Conservation (phyloP, 306 rosid species). For the Rosa rugosa region DNA sequence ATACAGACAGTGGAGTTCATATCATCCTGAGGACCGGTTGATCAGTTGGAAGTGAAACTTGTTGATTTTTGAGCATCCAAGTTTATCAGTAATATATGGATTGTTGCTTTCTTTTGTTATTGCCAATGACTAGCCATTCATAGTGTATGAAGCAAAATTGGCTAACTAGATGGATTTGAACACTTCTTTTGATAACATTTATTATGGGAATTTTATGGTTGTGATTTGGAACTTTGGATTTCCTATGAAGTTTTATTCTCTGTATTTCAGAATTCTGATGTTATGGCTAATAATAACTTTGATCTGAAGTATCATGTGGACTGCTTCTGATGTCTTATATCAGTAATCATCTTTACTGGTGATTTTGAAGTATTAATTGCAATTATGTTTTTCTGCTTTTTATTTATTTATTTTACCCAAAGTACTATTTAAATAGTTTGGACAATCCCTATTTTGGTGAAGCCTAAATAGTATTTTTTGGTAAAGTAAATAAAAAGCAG, state of each 20-base stretch:
- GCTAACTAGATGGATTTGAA: conserved; percentile 32
- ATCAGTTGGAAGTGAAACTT: conserved; percentile 20
- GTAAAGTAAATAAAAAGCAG: too few species aligned
- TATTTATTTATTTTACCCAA: too few species aligned
- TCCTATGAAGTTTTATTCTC: neutral
- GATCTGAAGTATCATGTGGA: neutral
- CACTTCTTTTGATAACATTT: conserved; percentile 25
- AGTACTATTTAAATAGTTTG: too few species aligned
- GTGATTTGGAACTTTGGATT: conserved; percentile 26
- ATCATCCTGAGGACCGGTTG: conserved; percentile 77
- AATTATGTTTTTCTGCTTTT: too few species aligned
- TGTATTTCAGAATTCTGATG: neutral
- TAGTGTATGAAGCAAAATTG: conserved; percentile 25
- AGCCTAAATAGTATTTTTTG: too few species aligned
- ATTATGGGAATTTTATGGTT: conserved; percentile 36
- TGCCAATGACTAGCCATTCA: conserved; percentile 11
- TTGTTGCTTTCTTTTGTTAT: conserved; percentile 21
- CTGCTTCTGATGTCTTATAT: neutral
- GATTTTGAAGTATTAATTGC: too few species aligned
- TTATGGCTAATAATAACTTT: neutral
- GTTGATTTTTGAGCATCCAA: conserved; percentile 16
- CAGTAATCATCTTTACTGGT: neutral
- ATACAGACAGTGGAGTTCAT: conserved; percentile 96
- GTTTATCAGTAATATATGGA: neutral
- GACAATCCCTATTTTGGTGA: too few species aligned